Conservation (phyloP, 768 basidiomycete species). For the Paxillus ammoniavirescens region DNA sequence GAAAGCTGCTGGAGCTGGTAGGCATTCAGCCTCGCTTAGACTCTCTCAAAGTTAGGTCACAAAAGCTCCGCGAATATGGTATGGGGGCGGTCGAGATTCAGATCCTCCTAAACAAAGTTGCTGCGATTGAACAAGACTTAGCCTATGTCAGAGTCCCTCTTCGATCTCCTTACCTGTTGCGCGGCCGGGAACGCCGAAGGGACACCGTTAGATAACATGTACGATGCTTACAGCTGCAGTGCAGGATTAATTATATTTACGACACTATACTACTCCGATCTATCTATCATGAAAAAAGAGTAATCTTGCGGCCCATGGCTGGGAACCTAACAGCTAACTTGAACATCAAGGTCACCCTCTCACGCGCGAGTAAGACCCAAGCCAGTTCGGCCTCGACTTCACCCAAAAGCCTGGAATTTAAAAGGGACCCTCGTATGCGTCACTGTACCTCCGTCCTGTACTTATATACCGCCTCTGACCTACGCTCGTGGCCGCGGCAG, state of each 20-base stretch:
- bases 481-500: too few species aligned
- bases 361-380: too few species aligned
- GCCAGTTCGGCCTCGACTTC: too few species aligned
- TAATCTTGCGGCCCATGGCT: slow-evolving; percentile 4
- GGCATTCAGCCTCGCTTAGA: slow-evolving; percentile 20
- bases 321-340: too few species aligned
- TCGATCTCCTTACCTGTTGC: slow-evolving; percentile 2
- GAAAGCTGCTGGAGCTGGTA: slow-evolving; percentile 20
- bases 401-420: too few species aligned
- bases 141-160: slow-evolving; percentile 5
- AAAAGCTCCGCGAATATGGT: slow-evolving; percentile 27
- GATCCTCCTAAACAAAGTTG: slow-evolving; percentile 20
- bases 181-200: slow-evolving; percentile 9
- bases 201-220: neutral
- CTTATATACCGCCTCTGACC: too few species aligned
- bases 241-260: slow-evolving; percentile 4
- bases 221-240: slow-evolving; percentile 2
- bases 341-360: too few species aligned
- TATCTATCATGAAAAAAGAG: slow-evolving; percentile 1
- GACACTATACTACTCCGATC: neutral
- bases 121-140: slow-evolving; percentile 21
- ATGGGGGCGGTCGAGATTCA: slow-evolving; percentile 22
- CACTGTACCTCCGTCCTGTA: too few species aligned
- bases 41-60: slow-evolving; percentile 20
- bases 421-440: too few species aligned